Percentiles rank a stretch among this genome's conserved stretches.
Evolutionary conservation across 2,329 filamentous ascomycete species (phyloP).

Genomic region (Venturia oleaginea): DNA sequence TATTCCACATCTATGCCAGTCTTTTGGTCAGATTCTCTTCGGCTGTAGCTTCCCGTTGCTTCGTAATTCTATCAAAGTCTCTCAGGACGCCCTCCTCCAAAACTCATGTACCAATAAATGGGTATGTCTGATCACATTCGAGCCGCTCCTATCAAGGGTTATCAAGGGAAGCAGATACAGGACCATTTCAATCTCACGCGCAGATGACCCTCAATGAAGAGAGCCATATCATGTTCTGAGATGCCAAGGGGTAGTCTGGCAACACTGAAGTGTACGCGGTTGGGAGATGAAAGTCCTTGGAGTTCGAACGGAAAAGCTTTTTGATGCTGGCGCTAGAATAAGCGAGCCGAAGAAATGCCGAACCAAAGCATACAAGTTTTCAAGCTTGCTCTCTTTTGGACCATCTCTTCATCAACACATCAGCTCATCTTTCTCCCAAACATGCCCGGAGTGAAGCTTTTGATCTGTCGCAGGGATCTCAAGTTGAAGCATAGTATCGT

Average conservation of each 20-base stretch:
- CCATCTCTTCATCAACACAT: background rate
- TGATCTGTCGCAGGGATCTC: background rate
- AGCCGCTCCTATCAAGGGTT: constrained; percentile 40
- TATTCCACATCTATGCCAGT: too few species aligned
- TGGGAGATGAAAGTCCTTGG: background rate
- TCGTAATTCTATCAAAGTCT: too few species aligned
- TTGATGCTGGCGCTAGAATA: too few species aligned
- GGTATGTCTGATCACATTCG: constrained; percentile 21
- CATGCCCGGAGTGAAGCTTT: background rate
- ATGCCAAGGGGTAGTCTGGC: background rate
- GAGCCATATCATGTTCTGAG: constrained; percentile 10
- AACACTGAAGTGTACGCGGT: constrained; percentile 22
- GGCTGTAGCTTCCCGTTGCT: too few species aligned
- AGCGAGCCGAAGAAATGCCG: background rate
- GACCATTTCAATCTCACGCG: constrained; percentile 36
- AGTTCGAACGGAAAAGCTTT: background rate
- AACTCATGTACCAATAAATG: background rate
- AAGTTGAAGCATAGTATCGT: background rate
- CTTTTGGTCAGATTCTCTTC: background rate
- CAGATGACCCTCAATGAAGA: constrained; percentile 23
- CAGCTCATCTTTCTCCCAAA: background rate
- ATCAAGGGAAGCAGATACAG: constrained; percentile 45
- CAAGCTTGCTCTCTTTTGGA: background rate
- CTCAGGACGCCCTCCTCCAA: too few species aligned
- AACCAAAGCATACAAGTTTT: background rate